Base-by-base conservation (phyloP, 2,329 filamentous ascomycete genomes). In the Phialophora chinensis region DNA sequence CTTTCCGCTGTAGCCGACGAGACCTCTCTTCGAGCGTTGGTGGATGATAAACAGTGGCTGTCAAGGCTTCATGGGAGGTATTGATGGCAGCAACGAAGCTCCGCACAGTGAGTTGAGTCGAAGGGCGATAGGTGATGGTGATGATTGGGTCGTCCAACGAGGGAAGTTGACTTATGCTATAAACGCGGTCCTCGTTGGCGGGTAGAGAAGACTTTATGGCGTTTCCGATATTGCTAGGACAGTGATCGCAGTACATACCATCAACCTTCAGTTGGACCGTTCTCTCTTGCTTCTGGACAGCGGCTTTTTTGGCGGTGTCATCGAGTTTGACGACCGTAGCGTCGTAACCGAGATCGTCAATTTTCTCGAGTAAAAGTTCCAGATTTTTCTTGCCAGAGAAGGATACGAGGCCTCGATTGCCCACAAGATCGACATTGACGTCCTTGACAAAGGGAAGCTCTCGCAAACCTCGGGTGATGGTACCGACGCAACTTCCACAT, bases 21-120 rank as follows among this genome's bases (percentile, higher is more conserved):
- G 92, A 91, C 10, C 91, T 87, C 73, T 97, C 91, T 77, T 97
- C 93, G 4, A 97, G 84, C 0, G 90, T 93, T 0, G 91, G 91
- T 0, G 91, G 89, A 69, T 94, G 91, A 74, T 92, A 89, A 12
- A 97, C 86, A 1, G 85, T 87, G 0, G 89, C 86, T 29, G 80
- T 81, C 68, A 97, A 90, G 0, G 83, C 85, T 1, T 84, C 79
- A 72, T 96, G 90, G 5, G 86, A 83, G 4, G 84, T 83, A 62
- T 87, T 83, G 59, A 97, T 90, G 1, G 86, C 84, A 12, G 82
- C 79, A 12, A 96, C 80, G 50, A 97, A 91, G 7, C 87, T 85
- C 57, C 94, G 87, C 70, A 96, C 86, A 0, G 91, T 96, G 73
- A 96, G 87, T 8, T 69, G 55, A 0, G 92, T 91, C 3, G 88